A percentile compares a stretch with the other conserved stretches of the same genome.
These are phyloP conservation scores for Paulownia fortunei DNA, from an alignment of 257 asterid genomes.

Conservation along the genomic window DNA sequence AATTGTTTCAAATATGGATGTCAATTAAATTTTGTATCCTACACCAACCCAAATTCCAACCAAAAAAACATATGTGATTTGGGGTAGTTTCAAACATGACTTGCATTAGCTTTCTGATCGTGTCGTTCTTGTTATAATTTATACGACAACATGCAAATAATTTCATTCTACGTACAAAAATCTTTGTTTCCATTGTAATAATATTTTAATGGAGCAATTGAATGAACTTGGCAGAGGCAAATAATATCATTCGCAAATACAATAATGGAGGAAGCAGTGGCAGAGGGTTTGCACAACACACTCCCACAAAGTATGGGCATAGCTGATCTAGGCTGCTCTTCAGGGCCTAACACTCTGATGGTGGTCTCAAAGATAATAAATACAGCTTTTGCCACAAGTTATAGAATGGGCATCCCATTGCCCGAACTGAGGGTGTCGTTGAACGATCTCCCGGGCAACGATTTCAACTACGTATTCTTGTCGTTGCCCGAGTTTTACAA, in stretches of 20 bases:
- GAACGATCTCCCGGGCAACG: conserved; percentile 79
- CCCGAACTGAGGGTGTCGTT: conserved; percentile 64
- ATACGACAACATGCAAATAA: too few relatives aligned
- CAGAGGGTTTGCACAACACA: conserved; percentile 28
- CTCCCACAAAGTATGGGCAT: conserved; percentile 54
- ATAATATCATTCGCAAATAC: conserved; percentile 49
- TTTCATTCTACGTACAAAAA: too few relatives aligned
- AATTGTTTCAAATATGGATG: too few relatives aligned
- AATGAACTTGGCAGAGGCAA: conserved; percentile 49
- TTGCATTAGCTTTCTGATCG: neutral
- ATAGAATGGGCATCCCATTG: conserved; percentile 11
- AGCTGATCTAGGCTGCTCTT: conserved; percentile 78
- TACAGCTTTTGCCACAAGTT: conserved; percentile 7
- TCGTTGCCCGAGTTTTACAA: conserved; percentile 57
- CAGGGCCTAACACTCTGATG: conserved; percentile 64
- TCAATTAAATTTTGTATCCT: too few relatives aligned
- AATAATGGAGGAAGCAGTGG: conserved; percentile 50
- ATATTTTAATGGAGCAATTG: neutral
- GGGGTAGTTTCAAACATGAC: too few relatives aligned
- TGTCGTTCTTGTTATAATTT: too few relatives aligned
- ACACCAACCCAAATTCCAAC: too few relatives aligned
- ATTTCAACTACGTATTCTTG: conserved; percentile 57
- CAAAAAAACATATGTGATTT: too few relatives aligned
- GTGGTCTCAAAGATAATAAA: conserved; percentile 44
- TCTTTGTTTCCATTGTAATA: too few relatives aligned